Conservation (phyloP, 768 basidiomycete species). For the Boletus edulis region DNA sequence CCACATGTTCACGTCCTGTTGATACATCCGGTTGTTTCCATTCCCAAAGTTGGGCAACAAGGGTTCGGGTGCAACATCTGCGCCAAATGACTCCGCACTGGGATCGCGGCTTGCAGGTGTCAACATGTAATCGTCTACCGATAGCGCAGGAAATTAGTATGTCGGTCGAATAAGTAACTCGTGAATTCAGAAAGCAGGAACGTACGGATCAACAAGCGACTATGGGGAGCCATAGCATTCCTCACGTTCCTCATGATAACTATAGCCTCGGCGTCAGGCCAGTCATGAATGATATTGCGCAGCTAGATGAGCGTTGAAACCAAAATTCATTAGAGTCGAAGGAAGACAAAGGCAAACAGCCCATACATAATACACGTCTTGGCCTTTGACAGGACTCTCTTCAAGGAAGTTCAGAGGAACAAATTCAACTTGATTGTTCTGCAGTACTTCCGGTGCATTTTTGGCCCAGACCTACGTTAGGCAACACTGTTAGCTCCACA, state of each 20-base stretch:
- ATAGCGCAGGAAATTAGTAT: neutral
- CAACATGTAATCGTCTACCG: slow-evolving; percentile 25
- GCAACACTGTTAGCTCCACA: too few species aligned
- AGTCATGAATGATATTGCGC: slow-evolving; percentile 34
- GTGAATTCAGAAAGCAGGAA: neutral
- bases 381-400: slow-evolving; percentile 10
- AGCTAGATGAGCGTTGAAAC: slow-evolving; percentile 10
- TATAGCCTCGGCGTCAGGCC: slow-evolving; percentile 34
- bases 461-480: slow-evolving; percentile 4
- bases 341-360: neutral
- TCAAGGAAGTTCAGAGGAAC: slow-evolving; percentile 23
- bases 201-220: slow-evolving; percentile 35
- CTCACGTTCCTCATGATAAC: slow-evolving; percentile 30
- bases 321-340: neutral
- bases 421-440: slow-evolving; percentile 13
- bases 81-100: slow-evolving; percentile 2
- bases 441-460: slow-evolving; percentile 17
- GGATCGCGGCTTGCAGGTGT: slow-evolving; percentile 8
- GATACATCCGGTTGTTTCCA: slow-evolving; percentile 39
- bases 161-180: too few species aligned
- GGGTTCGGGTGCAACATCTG: slow-evolving; percentile 40
- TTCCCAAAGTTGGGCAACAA: slow-evolving; percentile 48
- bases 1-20: slow-evolving; percentile 49
- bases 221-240: slow-evolving; percentile 27
- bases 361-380: slow-evolving; percentile 27